Conservation (phyloP, 2,329 filamentous ascomycete genomes). For the Colletotrichum acutatum region DNA sequence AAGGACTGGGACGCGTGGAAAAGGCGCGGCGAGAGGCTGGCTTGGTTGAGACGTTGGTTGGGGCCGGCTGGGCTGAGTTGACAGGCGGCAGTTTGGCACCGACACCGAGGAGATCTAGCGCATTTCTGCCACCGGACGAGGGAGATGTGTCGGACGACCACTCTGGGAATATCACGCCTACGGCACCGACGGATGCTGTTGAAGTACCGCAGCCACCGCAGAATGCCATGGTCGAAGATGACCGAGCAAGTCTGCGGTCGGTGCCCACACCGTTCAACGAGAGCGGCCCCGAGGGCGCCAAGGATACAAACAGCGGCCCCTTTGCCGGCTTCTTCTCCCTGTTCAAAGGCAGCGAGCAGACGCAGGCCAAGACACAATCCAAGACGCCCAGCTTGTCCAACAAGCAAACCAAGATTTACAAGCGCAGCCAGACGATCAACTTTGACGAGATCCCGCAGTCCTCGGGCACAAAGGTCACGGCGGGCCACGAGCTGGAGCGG, state of each 20-base stretch:
- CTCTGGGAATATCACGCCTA: constrained; percentile 35
- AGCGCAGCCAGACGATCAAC: constrained; percentile 79
- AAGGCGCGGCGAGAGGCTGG: constrained; percentile 94
- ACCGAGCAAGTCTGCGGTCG: constrained; percentile 66
- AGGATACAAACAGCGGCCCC: constrained; percentile 56
- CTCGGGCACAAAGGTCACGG: constrained; percentile 54
- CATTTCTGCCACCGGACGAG: constrained; percentile 47
- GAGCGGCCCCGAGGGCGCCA: constrained; percentile 22
- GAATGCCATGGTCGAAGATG: constrained; percentile 75
- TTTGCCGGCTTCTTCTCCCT: constrained; percentile 77
- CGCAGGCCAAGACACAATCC: constrained; percentile 46
- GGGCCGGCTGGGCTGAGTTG: constrained; percentile 94
- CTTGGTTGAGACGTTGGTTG: constrained; percentile 89
- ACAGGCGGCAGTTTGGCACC: constrained; percentile 73
- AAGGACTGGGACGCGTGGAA: constrained; percentile 90
- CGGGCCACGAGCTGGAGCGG: constrained; percentile 60
- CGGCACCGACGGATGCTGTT: constrained; percentile 50
- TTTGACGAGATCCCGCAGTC: constrained; percentile 50
- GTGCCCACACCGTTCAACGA: constrained; percentile 49
- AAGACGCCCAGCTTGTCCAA: constrained; percentile 62
- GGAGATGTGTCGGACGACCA: constrained; percentile 27
- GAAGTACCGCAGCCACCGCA: constrained; percentile 78
- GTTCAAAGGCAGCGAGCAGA: constrained; percentile 70
- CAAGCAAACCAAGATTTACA: constrained; percentile 78
- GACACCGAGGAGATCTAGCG: constrained; percentile 56